Percentiles rank a stretch among this genome's conserved stretches.
Evolutionary conservation across 768 basidiomycete genomes (phyloP).

Genomic region (Termitomyces sp.): DNA sequence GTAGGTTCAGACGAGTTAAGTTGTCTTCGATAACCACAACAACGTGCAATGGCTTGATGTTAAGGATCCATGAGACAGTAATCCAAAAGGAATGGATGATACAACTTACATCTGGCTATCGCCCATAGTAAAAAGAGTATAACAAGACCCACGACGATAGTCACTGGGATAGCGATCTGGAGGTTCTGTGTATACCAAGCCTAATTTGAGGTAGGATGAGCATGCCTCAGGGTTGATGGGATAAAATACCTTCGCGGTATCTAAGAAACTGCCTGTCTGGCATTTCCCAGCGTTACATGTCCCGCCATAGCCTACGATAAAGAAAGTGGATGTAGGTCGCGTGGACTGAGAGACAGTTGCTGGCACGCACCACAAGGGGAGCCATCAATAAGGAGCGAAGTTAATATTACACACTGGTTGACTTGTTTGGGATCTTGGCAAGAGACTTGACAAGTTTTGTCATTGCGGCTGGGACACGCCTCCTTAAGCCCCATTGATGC

Average conservation of each 20-base stretch:
- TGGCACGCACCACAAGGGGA: conserved; percentile 68
- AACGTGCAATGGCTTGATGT: conserved; percentile 27
- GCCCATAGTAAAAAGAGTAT: conserved; percentile 52
- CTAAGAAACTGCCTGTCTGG: conserved; percentile 49
- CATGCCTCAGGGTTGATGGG: conserved; percentile 3
- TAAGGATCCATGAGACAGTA: not conserved
- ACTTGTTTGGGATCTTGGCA: conserved; percentile 65
- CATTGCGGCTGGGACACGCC: conserved; percentile 55
- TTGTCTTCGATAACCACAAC: conserved; percentile 23
- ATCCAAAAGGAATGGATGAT: not conserved
- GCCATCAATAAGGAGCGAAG: conserved; percentile 71
- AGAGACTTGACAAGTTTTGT: conserved; percentile 70
- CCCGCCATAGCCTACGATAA: conserved; percentile 58
- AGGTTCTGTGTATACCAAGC: conserved; percentile 75
- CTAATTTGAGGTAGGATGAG: conserved; percentile 27
- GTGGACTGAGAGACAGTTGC: not conserved
- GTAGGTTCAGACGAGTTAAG: conserved; percentile 6
- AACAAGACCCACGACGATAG: conserved; percentile 63
- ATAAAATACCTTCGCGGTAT: conserved; percentile 51
- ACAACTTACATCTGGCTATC: conserved; percentile 36
- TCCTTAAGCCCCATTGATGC: conserved; percentile 5
- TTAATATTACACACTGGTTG: conserved; percentile 64
- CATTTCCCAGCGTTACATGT: conserved; percentile 61
- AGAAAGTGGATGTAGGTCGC: conserved; percentile 6
- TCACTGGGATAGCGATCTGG: conserved; percentile 75